These are phyloP conservation scores for Colletotrichum echinochloae DNA, from an alignment of 2,329 filamentous ascomycete genomes.

Conservation along the genomic window DNA sequence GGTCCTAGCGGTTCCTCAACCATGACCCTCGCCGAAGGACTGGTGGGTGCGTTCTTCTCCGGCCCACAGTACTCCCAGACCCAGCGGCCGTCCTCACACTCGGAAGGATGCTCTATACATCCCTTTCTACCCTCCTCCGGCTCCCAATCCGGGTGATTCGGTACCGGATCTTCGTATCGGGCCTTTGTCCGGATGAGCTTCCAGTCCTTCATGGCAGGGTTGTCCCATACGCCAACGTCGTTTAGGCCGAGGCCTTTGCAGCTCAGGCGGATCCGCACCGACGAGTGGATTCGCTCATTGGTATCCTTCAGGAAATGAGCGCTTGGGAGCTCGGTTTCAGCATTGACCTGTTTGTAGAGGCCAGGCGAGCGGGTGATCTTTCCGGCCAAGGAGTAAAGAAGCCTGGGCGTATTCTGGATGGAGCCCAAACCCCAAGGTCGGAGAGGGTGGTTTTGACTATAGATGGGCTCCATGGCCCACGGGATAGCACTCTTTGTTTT, in stretches of 20 bases:
- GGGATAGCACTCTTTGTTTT: conserved; percentile 27
- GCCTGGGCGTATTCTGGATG: conserved; percentile 54
- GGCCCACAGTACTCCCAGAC: conserved; percentile 66
- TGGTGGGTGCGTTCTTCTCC: conserved; percentile 54
- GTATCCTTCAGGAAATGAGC: conserved; percentile 61
- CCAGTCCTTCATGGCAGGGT: conserved; percentile 60
- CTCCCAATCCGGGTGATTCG: conserved; percentile 50
- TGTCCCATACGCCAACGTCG: conserved; percentile 61
- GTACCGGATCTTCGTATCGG: conserved; percentile 51
- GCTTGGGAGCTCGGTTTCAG: conserved; percentile 52
- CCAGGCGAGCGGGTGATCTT: conserved; percentile 60
- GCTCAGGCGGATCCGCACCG: conserved; percentile 65
- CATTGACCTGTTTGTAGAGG: conserved; percentile 59
- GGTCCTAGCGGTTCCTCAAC: conserved; percentile 66
- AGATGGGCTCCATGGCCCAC: conserved; percentile 64
- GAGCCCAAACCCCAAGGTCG: conserved; percentile 62
- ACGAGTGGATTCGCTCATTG: conserved; percentile 67
- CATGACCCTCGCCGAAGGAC: conserved; percentile 56
- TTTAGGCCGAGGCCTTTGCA: conserved; percentile 63
- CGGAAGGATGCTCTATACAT: conserved; percentile 39
- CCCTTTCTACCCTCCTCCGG: conserved; percentile 44
- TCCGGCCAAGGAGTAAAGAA: conserved; percentile 59
- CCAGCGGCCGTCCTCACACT: conserved; percentile 56
- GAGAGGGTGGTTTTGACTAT: conserved; percentile 59
- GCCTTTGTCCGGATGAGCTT: conserved; percentile 52